Evolutionary conservation across 805 yeast species (phyloP), one percentile per base, ranked within the genome.

Genomic region (Candida coquimbonensis): DNA sequence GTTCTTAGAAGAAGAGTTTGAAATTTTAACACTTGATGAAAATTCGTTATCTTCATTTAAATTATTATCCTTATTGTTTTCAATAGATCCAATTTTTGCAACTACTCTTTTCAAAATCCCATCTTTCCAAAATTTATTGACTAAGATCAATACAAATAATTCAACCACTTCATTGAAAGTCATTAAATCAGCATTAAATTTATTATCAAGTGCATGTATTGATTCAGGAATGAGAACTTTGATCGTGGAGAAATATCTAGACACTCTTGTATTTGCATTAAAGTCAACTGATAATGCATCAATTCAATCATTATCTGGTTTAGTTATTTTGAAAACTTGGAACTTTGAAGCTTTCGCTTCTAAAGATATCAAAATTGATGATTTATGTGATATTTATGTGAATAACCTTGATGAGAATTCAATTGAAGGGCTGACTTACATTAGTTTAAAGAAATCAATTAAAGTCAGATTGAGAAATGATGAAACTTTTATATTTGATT

Each of bases 251-350:
- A 65, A 69, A 39, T 81, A 74, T 57, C 48, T 70, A 34, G 55
- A 61, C 5, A 53, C 75, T 0, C 56, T 80, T 21, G 60, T 72
- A 19, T 57, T 61, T 36, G 72, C 74, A 0, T 46, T 71, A 11
- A 61, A 44, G 36, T 41, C 38, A n/a, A 21, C 42, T 1, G 26
- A 40, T 8, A 48, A 51, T 25, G 45, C 50, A 9, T 52, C 57
- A 3, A 59, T 61, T 25, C 61, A 61, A 42, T 43, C 68, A 9
- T 54, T 69, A 12, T 63, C 80, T 0, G 66, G 74, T 0, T 54
- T 79, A 35, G 73, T 74, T 4, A 53, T 78, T n/a, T 62, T 78
- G 7, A 81, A 81, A 57, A 60, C 78, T 3, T 80, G 85, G 85
- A 72, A 73, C 42, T 68, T 73, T 45, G 43, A 41, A 9, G 31